Conservation (phyloP, 1,139 yeast species). For the Geotrichum siamense region DNA sequence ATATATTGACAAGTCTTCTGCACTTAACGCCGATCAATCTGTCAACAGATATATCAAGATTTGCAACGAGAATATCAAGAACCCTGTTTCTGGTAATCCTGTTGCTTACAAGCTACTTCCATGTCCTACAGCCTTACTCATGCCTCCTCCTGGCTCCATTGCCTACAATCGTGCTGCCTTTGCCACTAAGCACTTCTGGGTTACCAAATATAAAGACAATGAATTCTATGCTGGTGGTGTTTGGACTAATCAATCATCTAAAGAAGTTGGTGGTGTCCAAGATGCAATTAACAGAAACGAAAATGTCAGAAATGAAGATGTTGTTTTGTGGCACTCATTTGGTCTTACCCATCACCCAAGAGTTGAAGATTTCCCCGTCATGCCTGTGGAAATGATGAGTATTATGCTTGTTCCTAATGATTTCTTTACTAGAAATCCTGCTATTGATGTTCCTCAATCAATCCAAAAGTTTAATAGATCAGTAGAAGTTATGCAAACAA, state of each 20-base stretch:
- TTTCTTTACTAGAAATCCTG: slow-evolving; percentile 77
- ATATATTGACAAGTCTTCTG: slow-evolving; percentile 64
- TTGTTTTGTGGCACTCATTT: slow-evolving; percentile 81
- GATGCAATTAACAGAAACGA: slow-evolving; percentile 64
- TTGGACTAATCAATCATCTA: slow-evolving; percentile 66
- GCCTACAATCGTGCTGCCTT: slow-evolving; percentile 61
- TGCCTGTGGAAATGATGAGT: slow-evolving; percentile 76
- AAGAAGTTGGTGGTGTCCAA: slow-evolving; percentile 54
- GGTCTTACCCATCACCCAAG: slow-evolving; percentile 85
- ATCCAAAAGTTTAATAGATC: slow-evolving; percentile 68
- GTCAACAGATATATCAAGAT: slow-evolving; percentile 73
- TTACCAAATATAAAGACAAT: slow-evolving; percentile 62
- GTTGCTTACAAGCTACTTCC: slow-evolving; percentile 75
- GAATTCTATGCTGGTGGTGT: slow-evolving; percentile 71
- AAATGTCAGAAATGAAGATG: slow-evolving; percentile 67
- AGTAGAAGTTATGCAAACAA: slow-evolving; percentile 37
- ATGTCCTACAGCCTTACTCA: slow-evolving; percentile 70
- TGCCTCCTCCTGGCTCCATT: slow-evolving; percentile 58
- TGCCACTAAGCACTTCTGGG: slow-evolving; percentile 73
- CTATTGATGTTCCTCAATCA: slow-evolving; percentile 73
- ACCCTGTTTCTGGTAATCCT: slow-evolving; percentile 68
- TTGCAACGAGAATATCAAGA: slow-evolving; percentile 63
- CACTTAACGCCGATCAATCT: slow-evolving; percentile 67
- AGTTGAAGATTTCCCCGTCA: slow-evolving; percentile 88
- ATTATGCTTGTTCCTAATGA: slow-evolving; percentile 66